Conservation (phyloP, 768 basidiomycete genomes). For the Mycena leptocephala region DNA sequence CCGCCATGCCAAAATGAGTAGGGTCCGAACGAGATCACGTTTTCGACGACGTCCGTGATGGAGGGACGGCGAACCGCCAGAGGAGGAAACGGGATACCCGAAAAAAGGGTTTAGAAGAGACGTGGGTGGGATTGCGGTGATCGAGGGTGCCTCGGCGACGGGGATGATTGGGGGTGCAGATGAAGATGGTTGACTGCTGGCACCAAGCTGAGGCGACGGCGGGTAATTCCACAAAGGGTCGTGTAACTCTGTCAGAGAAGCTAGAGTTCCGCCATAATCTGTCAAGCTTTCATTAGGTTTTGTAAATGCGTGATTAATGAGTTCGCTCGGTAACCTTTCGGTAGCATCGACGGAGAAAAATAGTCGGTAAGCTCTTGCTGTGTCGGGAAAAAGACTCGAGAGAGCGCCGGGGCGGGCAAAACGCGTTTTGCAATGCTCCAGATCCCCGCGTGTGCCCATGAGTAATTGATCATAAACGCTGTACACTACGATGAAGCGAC, state of each 20-base stretch:
- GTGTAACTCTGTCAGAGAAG: slow-evolving; percentile 64
- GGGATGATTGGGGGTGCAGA: slow-evolving; percentile 25
- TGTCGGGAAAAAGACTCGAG: slow-evolving; percentile 79
- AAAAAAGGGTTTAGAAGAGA: slow-evolving; percentile 83
- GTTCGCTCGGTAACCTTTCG: slow-evolving; percentile 64
- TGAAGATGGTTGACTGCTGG: slow-evolving; percentile 34
- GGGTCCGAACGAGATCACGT: slow-evolving; percentile 76
- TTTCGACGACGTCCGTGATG: slow-evolving; percentile 78
- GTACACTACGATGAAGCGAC: slow-evolving; percentile 6
- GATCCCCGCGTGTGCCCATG: slow-evolving; percentile 79
- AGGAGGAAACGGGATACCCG: slow-evolving; percentile 73
- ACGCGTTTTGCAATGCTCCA: slow-evolving; percentile 81
- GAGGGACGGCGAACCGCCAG: slow-evolving; percentile 58
- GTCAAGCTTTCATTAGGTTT: slow-evolving; percentile 40
- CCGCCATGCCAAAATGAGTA: slow-evolving; percentile 76
- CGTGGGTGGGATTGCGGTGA: slow-evolving; percentile 52
- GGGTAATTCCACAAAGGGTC: slow-evolving; percentile 60
- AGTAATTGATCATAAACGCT: slow-evolving; percentile 84
- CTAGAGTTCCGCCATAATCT: slow-evolving; percentile 82
- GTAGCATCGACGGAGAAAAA: slow-evolving; percentile 69
- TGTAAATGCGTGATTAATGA: slow-evolving; percentile 21
- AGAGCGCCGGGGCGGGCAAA: slow-evolving; percentile 72
- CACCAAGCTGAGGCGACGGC: slow-evolving; percentile 15
- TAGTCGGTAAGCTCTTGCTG: slow-evolving; percentile 68
- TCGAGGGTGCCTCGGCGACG: slow-evolving; percentile 27